Base-by-base conservation (phyloP, 1,139 yeast species). In the Yamadazyma buinensis region DNA sequence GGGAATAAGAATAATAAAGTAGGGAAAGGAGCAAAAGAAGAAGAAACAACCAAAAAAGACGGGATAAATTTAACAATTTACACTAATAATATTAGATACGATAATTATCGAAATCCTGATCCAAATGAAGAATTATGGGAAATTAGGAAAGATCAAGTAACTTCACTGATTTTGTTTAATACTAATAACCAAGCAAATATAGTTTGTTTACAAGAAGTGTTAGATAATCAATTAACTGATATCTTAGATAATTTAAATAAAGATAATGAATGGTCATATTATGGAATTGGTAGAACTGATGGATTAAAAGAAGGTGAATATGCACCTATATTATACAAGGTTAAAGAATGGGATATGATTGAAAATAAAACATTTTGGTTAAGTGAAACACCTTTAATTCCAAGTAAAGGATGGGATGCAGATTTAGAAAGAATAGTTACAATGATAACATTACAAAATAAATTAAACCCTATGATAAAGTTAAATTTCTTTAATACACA, bases 121-220 rank as follows among this genome's bases (percentile, higher is more conserved):
- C 43, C 42, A 11, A 49, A 63, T 11, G 82, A 77, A 46, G 47
- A 49, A 32, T 59, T 59, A 4, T 77, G 83, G 83, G 37, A 35
- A 4, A 52, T 53, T 26, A 60, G 80, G 23, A 62, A 58, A 36
- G 49, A 48, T 6, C 57, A 60, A 17, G 56, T 75, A 6, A 55
- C 63, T 25, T 56, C 74, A 11, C 40, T 46, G 8, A 74, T 77
- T 39, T 45, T 46, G 20, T 59, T 54, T 40, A 55, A 59, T 36
- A 61, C 73, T 5, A 48, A 51, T n/a, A 42, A 47, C 8, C 59
- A 64, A 9, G 67, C 63, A 33, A 65, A 55, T 36, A 54, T 59
- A 4, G 75, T 77, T 8, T 69, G 78, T 32, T 58, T 77, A 25
- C 83, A 77, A 47, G 83, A 77, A 47, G 82, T 72, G 14, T 57